phyloP scores from a whole-genome alignment of 495 filamentous ascomycete species.

The Annulohypoxylon moriforme region DNA sequence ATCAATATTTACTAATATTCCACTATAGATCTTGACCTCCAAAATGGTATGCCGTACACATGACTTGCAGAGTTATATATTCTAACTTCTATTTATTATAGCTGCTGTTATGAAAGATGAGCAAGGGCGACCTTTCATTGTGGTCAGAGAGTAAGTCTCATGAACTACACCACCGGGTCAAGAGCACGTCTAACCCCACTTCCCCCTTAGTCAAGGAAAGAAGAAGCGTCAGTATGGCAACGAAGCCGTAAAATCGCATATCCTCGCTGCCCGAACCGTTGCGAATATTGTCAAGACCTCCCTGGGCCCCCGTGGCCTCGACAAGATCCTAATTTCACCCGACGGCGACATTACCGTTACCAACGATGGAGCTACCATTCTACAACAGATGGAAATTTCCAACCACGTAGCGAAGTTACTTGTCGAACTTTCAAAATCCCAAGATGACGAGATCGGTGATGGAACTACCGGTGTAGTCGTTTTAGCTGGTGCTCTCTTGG shows the following conservation, averaged over 20 bases:
- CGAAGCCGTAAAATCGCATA: conserved; percentile 97
- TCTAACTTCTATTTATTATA: conserved; percentile 47
- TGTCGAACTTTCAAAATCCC: conserved; percentile 98
- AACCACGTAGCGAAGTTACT: conserved; percentile 98
- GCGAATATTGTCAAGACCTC: conserved; percentile 98
- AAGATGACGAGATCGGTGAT: conserved; percentile 99
- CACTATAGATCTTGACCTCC: conserved; percentile 59
- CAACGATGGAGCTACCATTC: conserved; percentile 97
- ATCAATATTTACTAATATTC: conserved; percentile 46
- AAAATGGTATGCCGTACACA: conserved; percentile 56
- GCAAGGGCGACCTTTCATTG: conserved; percentile 95
- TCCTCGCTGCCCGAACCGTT: conserved; percentile 94
- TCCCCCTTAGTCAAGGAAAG: conserved; percentile 81
- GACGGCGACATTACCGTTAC: conserved; percentile 99
- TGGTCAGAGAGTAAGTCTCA: conserved; percentile 91
- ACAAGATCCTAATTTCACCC: conserved; percentile 99
- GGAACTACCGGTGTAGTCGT: conserved; percentile 99
- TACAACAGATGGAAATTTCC: conserved; percentile 98
- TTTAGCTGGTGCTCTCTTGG: conserved; percentile 90
- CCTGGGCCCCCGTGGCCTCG: conserved; percentile 92
- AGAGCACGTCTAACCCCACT: conserved; percentile 12
- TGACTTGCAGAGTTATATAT: not conserved
- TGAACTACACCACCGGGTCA: not conserved
- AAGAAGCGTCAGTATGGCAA: conserved; percentile 97
- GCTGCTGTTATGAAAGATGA: conserved; percentile 80